Percentiles rank a stretch among this genome's conserved stretches.
Evolutionary conservation across 1,139 yeast species (phyloP).

Genomic region (Saccharomycopsis hybrid): DNA sequence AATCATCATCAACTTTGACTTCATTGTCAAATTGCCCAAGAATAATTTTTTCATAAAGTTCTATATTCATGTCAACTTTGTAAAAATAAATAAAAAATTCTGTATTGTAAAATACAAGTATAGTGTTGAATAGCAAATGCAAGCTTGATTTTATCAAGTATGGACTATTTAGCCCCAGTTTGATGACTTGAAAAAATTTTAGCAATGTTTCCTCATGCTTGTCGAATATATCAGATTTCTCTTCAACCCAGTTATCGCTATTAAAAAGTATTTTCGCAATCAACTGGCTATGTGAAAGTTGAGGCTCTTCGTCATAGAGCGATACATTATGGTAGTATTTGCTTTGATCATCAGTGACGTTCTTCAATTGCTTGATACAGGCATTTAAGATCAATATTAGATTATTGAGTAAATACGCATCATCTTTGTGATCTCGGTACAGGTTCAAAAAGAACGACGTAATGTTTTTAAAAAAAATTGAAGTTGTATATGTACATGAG

Average conservation of each 20-base stretch:
- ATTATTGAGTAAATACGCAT: conserved; percentile 14
- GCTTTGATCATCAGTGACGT: conserved; percentile 2
- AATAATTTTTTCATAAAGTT: conserved; percentile 10
- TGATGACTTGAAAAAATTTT: conserved; percentile 5
- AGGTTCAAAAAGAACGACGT: background rate
- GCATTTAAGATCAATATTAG: conserved; percentile 18
- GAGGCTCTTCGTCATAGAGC: background rate
- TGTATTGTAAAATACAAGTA: conserved; percentile 11
- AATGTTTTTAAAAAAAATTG: conserved; percentile 6
- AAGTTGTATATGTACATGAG: conserved; percentile 1
- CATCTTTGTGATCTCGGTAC: background rate
- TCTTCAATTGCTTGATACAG: conserved; percentile 12
- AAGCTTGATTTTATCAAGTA: conserved; percentile 7
- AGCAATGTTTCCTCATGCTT: background rate
- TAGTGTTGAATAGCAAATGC: conserved; percentile 11
- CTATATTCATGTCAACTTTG: conserved; percentile 6
- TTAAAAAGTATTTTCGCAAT: conserved; percentile 4
- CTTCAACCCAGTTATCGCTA: no score
- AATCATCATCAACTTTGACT: no score
- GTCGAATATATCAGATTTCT: no score
- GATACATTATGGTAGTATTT: no score
- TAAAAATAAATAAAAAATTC: conserved; percentile 7
- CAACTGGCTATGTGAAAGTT: conserved; percentile 1
- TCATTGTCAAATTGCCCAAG: background rate
- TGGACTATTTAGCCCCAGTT: conserved; percentile 4